These are phyloP conservation scores for Phytophthora megakarya DNA, from an alignment of 352 stramenopile genomes.

Conservation along the genomic window DNA sequence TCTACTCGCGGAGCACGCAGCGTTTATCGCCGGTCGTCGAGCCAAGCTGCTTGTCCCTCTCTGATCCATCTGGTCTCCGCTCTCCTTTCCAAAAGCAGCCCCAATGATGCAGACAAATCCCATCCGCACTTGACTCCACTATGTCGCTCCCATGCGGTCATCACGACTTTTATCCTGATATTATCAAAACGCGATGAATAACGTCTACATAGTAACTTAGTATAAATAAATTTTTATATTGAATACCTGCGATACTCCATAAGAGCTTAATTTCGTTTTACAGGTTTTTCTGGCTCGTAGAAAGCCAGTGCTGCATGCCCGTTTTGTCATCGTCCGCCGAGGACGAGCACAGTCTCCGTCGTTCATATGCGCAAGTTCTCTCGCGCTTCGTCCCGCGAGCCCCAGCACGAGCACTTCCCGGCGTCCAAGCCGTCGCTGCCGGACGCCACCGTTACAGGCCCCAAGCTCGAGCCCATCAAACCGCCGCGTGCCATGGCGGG, in stretches of 20 bases:
- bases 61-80: conserved; percentile 29
- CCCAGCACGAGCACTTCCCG: conserved; percentile 2
- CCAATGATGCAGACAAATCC: conserved; percentile 6
- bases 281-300: conserved; percentile 23
- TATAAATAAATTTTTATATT: too few relatives aligned
- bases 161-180: neutral
- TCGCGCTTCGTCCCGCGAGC: conserved; percentile 27
- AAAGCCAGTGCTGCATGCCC: conserved; percentile 30
- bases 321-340: conserved; percentile 7
- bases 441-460: conserved; percentile 18
- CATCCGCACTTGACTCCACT: conserved; percentile 10
- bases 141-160: neutral
- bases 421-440: conserved; percentile 16
- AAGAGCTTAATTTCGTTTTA: conserved; percentile 1
- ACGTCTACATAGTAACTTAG: too few relatives aligned
- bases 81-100: conserved; percentile 14
- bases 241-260: neutral
- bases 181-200: too few relatives aligned
- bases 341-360: conserved; percentile 15
- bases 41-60: conserved; percentile 2
- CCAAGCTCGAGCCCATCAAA: conserved; percentile 42
- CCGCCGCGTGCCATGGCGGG: conserved; percentile 25
- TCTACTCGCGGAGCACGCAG: conserved; percentile 12
- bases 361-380: conserved; percentile 38
- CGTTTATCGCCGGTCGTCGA: conserved; percentile 26